A percentile compares a stretch with the other conserved stretches of the same genome.
Evolutionary conservation across 768 basidiomycete species (phyloP).

Genomic region (Trametes cingulata): DNA sequence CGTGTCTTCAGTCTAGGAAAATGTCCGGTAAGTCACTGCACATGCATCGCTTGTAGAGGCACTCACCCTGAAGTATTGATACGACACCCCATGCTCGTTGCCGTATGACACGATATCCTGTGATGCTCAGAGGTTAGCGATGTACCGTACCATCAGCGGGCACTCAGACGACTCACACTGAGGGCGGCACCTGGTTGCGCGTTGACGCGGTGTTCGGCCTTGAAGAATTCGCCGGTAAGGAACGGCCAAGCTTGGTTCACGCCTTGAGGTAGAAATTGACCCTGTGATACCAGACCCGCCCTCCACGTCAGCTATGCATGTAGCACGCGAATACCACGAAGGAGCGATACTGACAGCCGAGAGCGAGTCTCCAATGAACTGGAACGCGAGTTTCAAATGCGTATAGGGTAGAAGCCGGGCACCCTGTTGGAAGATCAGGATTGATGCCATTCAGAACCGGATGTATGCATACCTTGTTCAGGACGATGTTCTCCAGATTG

Average conservation of each 20-base stretch:
- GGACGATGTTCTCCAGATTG: slow-evolving; percentile 46
- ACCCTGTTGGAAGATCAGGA: slow-evolving; percentile 35
- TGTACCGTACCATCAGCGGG: no score
- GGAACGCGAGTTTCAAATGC: slow-evolving; percentile 47
- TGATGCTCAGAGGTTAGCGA: not conserved
- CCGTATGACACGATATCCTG: slow-evolving; percentile 54
- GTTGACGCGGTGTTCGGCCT: slow-evolving; percentile 51
- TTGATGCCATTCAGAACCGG: not conserved
- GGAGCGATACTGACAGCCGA: slow-evolving; percentile 43
- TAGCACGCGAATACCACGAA: not conserved
- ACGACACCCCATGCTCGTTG: slow-evolving; percentile 53
- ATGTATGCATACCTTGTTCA: slow-evolving; percentile 42
- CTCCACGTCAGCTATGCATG: not conserved
- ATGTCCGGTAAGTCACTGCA: not conserved
- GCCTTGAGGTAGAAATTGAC: slow-evolving; percentile 53
- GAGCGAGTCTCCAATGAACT: slow-evolving; percentile 60
- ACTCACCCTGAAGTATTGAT: slow-evolving; percentile 49
- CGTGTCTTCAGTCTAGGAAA: slow-evolving; percentile 53
- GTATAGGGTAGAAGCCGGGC: slow-evolving; percentile 47
- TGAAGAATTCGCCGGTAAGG: slow-evolving; percentile 50
- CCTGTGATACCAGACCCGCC: slow-evolving; percentile 37
- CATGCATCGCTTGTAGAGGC: not conserved
- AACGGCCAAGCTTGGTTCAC: slow-evolving; percentile 62
- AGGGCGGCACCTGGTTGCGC: slow-evolving; percentile 59
- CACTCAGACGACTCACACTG: slow-evolving; percentile 39